Conservation (phyloP, 768 basidiomycete species). For the Tricholomella constricta region DNA sequence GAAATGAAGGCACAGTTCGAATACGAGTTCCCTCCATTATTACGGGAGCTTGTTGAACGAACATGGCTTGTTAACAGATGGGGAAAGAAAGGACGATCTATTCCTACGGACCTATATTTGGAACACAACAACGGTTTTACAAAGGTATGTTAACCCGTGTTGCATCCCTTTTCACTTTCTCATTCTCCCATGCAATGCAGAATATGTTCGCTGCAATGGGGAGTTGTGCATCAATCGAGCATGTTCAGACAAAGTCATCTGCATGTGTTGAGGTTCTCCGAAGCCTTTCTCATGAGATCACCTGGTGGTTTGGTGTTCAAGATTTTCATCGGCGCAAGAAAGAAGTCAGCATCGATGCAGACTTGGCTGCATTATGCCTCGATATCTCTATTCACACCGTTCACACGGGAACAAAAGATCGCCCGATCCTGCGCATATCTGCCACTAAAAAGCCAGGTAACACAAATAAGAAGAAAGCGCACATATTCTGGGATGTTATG, state of each 20-base stretch:
- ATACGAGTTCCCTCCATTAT: slow-evolving; percentile 7
- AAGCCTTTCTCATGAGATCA: slow-evolving; percentile 3
- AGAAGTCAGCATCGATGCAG: slow-evolving; percentile 6
- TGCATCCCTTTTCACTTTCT: neutral
- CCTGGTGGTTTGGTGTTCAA: neutral
- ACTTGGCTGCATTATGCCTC: slow-evolving; percentile 6
- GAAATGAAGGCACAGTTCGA: slow-evolving; percentile 17
- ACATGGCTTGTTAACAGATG: slow-evolving; percentile 17
- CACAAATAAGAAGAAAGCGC: neutral
- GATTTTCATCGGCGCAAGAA: neutral
- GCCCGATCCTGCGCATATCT: neutral
- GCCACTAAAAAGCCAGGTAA: neutral
- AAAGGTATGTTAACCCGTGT: slow-evolving; percentile 4
- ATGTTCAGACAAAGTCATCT: slow-evolving; percentile 15
- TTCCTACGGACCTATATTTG: slow-evolving; percentile 14
- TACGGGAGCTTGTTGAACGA: slow-evolving; percentile 7
- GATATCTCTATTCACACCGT: slow-evolving; percentile 4
- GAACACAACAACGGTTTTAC: slow-evolving; percentile 18
- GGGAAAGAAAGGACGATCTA: slow-evolving; percentile 10
- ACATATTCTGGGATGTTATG: neutral
- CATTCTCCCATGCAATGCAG: neutral
- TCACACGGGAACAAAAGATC: neutral
- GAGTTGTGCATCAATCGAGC: slow-evolving; percentile 14
- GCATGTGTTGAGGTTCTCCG: slow-evolving; percentile 15
- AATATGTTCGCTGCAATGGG: slow-evolving; percentile 18